Evolutionary conservation across 768 basidiomycete species (phyloP), one percentile per base, ranked within the genome.

Genomic region (Termitomyces sp.): DNA sequence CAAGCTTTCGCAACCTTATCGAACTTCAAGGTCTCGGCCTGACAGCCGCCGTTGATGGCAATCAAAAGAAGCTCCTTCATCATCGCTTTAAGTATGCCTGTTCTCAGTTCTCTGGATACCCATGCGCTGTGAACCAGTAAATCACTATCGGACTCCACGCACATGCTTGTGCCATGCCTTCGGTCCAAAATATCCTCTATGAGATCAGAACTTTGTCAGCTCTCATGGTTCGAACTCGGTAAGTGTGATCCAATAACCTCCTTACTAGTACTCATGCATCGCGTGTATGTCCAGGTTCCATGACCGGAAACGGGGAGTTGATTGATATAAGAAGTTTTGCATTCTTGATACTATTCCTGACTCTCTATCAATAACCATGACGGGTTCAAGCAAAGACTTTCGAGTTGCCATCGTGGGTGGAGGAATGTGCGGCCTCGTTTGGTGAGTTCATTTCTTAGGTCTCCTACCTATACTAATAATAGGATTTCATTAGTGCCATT

Each of bases 381-480:
- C 56, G 31, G n/a, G 43, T 5, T 5, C 63, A 62, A 55, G 57
- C 31, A 81, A 80, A 62, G 25, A 25, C 25, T 25, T 25, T 25
- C 25, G 25, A 25, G 25, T 25, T 25, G 25, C 25, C 0, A 79
- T 86, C 37, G 74, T 86, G 2, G 84, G 85, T 29, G 83, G 83
- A 25, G 84, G 85, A 11, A 78, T 86, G 69, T 80, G 78, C 59
- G 83, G 84, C 8, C 68, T 86, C 14, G 74, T 79, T 1, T 79
- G 78, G 75, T 74, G 61, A 32, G 62, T 64, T 50, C n/a, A 34
- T 17, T 31, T 14, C 42, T 53, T 20, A 25, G 25, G 25, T 25
- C 40, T 56, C 20, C 59, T 17, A n/a, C 59, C 11, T 43, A 31
- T 15, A 25, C 15, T 9, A 14, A 42, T 34, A 42, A 4, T n/a